Evolutionary conservation across 805 yeast species (phyloP), one percentile per base, ranked within the genome.

Genomic region (Pichia insulana): DNA sequence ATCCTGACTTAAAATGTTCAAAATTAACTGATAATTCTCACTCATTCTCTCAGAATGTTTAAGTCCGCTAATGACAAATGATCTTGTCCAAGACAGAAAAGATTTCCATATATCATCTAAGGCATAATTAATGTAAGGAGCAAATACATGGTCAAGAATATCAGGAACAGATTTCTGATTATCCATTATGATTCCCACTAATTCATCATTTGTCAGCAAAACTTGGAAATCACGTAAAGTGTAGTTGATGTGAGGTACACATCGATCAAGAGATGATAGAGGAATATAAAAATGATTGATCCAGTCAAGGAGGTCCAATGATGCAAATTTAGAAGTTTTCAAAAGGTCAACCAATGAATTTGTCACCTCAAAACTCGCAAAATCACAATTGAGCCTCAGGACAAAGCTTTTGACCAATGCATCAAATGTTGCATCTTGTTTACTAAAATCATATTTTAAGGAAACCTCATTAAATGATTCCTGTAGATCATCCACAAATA

Each of bases 1-100:
- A 30, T 59, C 60, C 20, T 54, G 52, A 11, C 59, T 47, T 6
- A 50, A 27, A 3, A 60, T 28, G 11, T 49, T 46, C 3, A 58
- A 45, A 3, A 58, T 16, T 0, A 46, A 19, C 19, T 38, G 36
- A 34, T 46, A 49, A n/a, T 50, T 41, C 2, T 18, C 15, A 6
- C 42, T 42, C 2, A 36, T 12, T 13, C 45, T 49, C 5, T 37
- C 36, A 2, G 20, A 9, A 19, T 38, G 37, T 4, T 22, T 7
- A 10, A 50, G 36, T 2, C 46, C 41, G 6, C 37, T 36, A n/a
- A 47, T 46, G 12, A 51, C 57, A 15, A 46, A 45, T 9, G 30
- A 19, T 8, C 38, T 37, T 7, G 57, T 20, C 59, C 58, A 53
- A 12, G 43, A 15, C 34, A 54, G 55, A 37, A 57, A 47, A 15